Evolutionary conservation across 1,284 basidiomycete genomes (phyloP), one percentile per base, ranked within the genome.

Genomic region (Austroboletus novae-zelandiae): DNA sequence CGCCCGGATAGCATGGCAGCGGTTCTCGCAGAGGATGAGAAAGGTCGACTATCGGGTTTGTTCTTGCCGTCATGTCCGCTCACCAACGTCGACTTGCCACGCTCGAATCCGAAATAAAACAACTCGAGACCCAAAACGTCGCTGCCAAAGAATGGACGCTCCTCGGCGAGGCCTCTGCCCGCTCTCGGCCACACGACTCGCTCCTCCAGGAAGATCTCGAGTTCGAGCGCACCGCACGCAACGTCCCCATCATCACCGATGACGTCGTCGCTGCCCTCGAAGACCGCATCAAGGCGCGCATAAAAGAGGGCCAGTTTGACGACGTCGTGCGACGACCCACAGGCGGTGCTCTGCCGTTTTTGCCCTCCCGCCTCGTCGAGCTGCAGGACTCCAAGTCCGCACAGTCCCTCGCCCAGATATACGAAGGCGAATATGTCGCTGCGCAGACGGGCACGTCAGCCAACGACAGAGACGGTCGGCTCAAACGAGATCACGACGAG

Each of bases 151-250:
- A 85, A 57, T 99, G 97, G 97, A 88, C 87, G 7, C 76, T 98
- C 32, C 82, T 91, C 74, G 96, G 97, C 42, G 97, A 99, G 71
- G 92, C 93, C 11, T 83, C 81, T 11, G 82, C 91, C 7, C 81
- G 86, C 35, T 74, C 86, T 39, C 83, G 97, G 47, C 96, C 97
- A 1, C 84, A 92, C 64, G 95, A 99, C 71, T 91, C 91, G 23
- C 75, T 98, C 15, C 78, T 99, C 13, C 92, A 94, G 67, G 91
- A 98, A 68, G 92, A 98, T 67, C 79, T 99, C 39, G 95, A 98
- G 53, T 99, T 96, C 58, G 97, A 99, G 59, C 89, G 86, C 25
- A 82, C 89, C 13, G 83, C 85, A 72, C 98, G 96, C 71, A 77
- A 86, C 15, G 87, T 89, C 1, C 97, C 96, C 10, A 80, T 93